phyloP scores from a whole-genome alignment of 2,329 filamentous ascomycete genomes.

The Clonostachys chloroleuca region DNA sequence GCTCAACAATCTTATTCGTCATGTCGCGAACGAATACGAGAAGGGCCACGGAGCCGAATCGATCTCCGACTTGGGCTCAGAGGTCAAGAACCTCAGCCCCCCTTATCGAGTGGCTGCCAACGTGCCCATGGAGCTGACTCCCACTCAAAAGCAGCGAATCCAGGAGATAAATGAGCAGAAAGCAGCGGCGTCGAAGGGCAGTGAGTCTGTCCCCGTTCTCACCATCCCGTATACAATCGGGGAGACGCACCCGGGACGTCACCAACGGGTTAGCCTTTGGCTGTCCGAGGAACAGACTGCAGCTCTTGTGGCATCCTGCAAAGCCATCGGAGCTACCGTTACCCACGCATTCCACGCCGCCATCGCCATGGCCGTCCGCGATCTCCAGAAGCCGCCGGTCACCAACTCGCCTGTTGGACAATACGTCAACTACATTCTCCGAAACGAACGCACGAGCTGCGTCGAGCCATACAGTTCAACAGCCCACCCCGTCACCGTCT shows the following conservation, averaged over 20 bases:
- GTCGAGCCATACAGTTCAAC: conserved; percentile 10
- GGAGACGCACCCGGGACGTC: conserved; percentile 6
- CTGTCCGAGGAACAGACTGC: conserved; percentile 9
- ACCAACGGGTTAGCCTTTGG: conserved; percentile 15
- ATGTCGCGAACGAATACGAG: conserved; percentile 14
- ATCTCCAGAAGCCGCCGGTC: conserved; percentile 8
- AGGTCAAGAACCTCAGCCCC: conserved; percentile 13
- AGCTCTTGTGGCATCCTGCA: conserved; percentile 10
- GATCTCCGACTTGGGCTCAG: conserved; percentile 3
- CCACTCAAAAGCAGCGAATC: conserved; percentile 7
- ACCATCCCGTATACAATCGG: conserved; percentile 13
- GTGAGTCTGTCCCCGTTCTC: neutral
- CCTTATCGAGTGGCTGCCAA: conserved; percentile 16
- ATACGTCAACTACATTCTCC: conserved; percentile 23
- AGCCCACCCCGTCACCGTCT: conserved; percentile 16
- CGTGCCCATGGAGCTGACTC: conserved; percentile 6
- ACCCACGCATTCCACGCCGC: conserved; percentile 26
- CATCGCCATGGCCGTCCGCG: conserved; percentile 16
- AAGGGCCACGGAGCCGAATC: conserved; percentile 14
- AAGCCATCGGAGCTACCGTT: conserved; percentile 11
- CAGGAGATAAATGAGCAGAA: conserved; percentile 1
- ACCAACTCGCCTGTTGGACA: conserved; percentile 6
- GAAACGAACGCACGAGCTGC: conserved; percentile 20
- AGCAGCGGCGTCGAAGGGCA: neutral
- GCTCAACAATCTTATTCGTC: conserved; percentile 18